A percentile compares a stretch with the other conserved stretches of the same genome.
Evolutionary conservation across 306 rosid genomes (phyloP).

Genomic region (Pueraria montana): DNA sequence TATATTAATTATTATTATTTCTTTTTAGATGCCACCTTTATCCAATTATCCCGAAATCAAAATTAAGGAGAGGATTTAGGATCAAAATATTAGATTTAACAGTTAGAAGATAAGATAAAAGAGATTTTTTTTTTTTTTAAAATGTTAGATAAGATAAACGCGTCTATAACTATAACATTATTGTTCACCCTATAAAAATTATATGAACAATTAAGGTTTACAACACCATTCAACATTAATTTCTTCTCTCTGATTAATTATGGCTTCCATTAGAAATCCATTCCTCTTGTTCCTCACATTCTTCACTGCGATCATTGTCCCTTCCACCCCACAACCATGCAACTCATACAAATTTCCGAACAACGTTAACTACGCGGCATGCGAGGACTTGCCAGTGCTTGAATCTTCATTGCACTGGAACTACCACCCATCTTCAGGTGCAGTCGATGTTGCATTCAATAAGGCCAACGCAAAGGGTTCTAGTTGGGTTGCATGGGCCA

Average conservation of each 20-base stretch:
- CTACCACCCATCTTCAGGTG: conserved; percentile 38
- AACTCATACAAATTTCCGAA: conserved; percentile 12
- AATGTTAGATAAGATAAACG: no score
- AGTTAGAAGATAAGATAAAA: no score
- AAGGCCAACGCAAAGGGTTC: not conserved
- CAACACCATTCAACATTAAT: no score
- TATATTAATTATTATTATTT: no score
- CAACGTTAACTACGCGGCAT: conserved; percentile 6
- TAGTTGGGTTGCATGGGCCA: conserved; percentile 1
- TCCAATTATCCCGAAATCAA: no score
- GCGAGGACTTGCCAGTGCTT: conserved; percentile 39
- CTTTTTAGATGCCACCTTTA: no score
- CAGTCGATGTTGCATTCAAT: conserved; percentile 49
- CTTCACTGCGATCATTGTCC: not conserved
- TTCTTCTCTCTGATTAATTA: not conserved
- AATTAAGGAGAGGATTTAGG: no score
- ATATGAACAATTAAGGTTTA: no score
- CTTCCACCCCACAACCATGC: not conserved
- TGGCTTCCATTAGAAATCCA: not conserved
- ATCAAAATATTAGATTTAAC: no score
- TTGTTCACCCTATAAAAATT: no score
- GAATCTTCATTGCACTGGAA: conserved; percentile 51
- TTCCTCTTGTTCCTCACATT: not conserved
- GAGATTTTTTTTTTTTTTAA: no score
- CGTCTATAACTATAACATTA: no score